Conservation (phyloP, 2,329 filamentous ascomycete species). For the Cryphonectria naterciae region DNA sequence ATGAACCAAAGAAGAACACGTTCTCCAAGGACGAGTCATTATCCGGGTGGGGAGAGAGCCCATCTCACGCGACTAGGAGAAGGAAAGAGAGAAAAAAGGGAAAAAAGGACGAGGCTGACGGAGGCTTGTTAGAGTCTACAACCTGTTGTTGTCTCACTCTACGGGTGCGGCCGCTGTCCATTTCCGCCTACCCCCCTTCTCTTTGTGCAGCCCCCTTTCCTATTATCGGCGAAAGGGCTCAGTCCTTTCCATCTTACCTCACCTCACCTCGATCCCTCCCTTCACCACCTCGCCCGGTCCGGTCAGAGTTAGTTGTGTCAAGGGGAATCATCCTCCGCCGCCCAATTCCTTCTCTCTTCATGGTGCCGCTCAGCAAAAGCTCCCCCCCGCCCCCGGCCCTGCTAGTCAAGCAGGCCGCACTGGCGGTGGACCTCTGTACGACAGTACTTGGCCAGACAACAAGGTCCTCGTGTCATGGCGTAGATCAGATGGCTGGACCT, state of each 20-base stretch:
- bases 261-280: background rate
- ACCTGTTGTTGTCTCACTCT: background rate
- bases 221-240: background rate
- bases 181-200: background rate
- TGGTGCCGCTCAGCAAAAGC: background rate
- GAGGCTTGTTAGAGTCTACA: background rate
- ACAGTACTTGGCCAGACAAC: background rate
- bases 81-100: no score
- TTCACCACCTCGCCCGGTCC: background rate
- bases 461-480: background rate
- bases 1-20: background rate
- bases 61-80: background rate
- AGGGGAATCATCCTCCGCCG: background rate
- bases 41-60: background rate
- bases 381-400: background rate
- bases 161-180: background rate
- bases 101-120: background rate
- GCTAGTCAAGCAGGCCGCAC: background rate
- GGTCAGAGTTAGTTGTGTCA: background rate
- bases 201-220: background rate
- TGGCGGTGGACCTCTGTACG: background rate
- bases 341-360: background rate
- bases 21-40: background rate
- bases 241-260: background rate
- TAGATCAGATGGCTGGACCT: background rate